phyloP scores from a whole-genome alignment of 345 rosid species.

The Eucalyptus erythrocorys region DNA sequence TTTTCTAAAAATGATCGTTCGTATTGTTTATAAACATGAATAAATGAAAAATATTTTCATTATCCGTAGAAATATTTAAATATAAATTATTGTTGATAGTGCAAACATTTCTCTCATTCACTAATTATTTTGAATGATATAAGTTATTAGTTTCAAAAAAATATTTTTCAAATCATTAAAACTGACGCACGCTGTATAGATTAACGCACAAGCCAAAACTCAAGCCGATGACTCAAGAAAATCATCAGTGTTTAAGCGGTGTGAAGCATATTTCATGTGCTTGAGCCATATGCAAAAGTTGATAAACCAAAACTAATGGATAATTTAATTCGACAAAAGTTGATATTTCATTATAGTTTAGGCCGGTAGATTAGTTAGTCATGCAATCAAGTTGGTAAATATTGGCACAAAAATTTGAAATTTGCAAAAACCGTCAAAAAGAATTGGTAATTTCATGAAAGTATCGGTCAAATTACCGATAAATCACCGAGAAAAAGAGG shows the following conservation, averaged over 20 bases:
- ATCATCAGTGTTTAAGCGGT: neutral
- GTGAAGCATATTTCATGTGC: neutral
- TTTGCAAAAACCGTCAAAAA: neutral
- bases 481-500: neutral
- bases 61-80: fast-evolving
- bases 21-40: too few species aligned
- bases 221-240: neutral
- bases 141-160: too few species aligned
- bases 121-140: too few species aligned
- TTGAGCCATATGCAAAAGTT: neutral
- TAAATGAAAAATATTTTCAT: too few species aligned
- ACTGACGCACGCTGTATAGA: fast-evolving
- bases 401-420: neutral
- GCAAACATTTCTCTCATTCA: neutral
- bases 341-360: neutral
- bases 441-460: neutral
- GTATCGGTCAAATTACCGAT: neutral
- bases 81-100: too few species aligned
- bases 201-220: neutral
- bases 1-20: too few species aligned
- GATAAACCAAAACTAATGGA: neutral
- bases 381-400: neutral
- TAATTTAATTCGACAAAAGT: neutral
- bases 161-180: too few species aligned
- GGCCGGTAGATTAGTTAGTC: neutral